A percentile compares a stretch with the other conserved stretches of the same genome.
These are phyloP conservation scores for Xylaria telfairii DNA, from an alignment of 495 filamentous ascomycete species.

Conservation along the genomic window DNA sequence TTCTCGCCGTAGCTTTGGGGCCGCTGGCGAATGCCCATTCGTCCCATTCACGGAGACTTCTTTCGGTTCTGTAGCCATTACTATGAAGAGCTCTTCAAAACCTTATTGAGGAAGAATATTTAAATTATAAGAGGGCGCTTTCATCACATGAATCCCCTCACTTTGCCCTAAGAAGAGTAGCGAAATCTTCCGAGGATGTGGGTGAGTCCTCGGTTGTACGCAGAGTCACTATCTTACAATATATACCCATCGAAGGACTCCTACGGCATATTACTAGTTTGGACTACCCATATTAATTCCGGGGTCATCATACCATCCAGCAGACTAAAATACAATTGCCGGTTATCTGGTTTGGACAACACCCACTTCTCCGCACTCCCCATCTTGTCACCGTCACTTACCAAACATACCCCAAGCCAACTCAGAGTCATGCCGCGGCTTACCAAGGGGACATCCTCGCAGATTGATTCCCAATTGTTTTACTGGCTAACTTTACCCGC, in stretches of 20 bases:
- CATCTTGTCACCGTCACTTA: not conserved
- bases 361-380: constrained; percentile 12
- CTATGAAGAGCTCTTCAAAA: not conserved
- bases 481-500: not conserved
- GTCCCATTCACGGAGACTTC: not conserved
- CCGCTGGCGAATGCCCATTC: constrained; percentile 25
- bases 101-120: not conserved
- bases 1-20: constrained; percentile 31
- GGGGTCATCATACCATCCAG: no score
- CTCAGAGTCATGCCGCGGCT: not conserved
- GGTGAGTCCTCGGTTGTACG: not conserved
- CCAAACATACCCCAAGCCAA: constrained; percentile 10
- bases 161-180: not conserved
- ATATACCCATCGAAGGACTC: not conserved
- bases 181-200: not conserved
- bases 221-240: not conserved
- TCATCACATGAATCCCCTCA: not conserved
- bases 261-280: not conserved
- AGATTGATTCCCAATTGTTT: not conserved
- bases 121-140: not conserved
- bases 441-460: not conserved
- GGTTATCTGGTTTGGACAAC: not conserved
- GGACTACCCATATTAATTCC: not conserved
- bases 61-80: not conserved
- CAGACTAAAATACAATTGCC: constrained; percentile 16